Evolutionary conservation across 345 rosid genomes (phyloP), one percentile per base, ranked within the genome.

Genomic region (Hibiscus mutabilis): DNA sequence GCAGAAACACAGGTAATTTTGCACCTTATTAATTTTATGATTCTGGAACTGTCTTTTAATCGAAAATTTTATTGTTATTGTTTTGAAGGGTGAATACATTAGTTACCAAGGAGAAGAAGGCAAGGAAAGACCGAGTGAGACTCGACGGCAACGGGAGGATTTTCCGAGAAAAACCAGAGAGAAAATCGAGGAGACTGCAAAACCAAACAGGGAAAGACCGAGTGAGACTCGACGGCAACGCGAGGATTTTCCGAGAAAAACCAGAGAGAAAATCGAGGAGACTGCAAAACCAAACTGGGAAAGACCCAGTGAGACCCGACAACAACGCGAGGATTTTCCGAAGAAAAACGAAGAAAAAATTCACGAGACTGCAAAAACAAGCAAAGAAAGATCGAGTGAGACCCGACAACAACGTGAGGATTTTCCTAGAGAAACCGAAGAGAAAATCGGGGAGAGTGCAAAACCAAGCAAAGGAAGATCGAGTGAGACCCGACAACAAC

Each of bases 1-100:
- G 7, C 70, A 7, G 73, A 73, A 55, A 21, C 21, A 47, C 81
- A 77, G 84, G 86, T 84, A 78, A 40, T 40, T 40, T 40, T 40
- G 44, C 12, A 40, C 12, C 44, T 40, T 40, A 40, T 2, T 8
- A 8, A 40, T 9, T 8, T 9, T 40, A 40, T 40, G 44, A 40
- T 40, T 40, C 44, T 40, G 44, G 44, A 40, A 40, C 12, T 9
- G 3, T 9, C 12, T 40, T 40, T 40, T 40, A 40, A 8, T 40
- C 44, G 44, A 2, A 6, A 58, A 12, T 58, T 58, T 21, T 53
- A 2, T 19, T 52, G 19, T 12, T 58, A 13, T 5, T 60, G 6
- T 31, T 18, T 29, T 35, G 8, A 33, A 61, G 66, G 24, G 46
- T 33, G 22, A 31, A 29, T 5, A 2, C 19, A 61, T 21, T 33